Evolutionary conservation across 768 basidiomycete species (phyloP), one percentile per base, ranked within the genome.

Genomic region (Hortiboletus flavorubellus): DNA sequence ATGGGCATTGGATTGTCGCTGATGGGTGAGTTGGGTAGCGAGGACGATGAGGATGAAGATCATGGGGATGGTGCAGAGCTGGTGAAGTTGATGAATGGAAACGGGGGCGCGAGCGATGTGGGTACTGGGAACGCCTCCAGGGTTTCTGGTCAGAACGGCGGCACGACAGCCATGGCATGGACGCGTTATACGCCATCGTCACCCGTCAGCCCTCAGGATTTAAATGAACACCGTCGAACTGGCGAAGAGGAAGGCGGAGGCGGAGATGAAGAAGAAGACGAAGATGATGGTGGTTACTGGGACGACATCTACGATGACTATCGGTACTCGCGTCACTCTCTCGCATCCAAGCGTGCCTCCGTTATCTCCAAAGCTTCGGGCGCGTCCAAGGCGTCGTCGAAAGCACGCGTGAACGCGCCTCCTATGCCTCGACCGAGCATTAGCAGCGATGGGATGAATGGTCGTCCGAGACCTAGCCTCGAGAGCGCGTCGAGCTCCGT

Each of bases 241-340:
- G 46, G 33, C 34, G 55, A 65, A 46, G 59, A 53, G 21, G 46
- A 63, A 38, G 47, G 11, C 10, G 54, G 30, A 15, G 34, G 46
- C 14, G 67, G 35, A 33, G 49, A 59, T 23, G 62, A 47, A 11
- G 68, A 61, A 0, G 64, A 62, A 34, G 69, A 64, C 6, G 64
- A 63, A 15, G 71, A 68, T 31, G 72, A 72, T 33, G 70, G 69
- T 10, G 70, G 58, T 41, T 73, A 85, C 51, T 89, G 87, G 82
- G 88, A 89, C 50, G 86, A 89, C 59, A 89, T 91, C 48, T 91
- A 91, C 58, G 89, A 91, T 67, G 81, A 89, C 56, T 91, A 91
- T 65, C 78, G 86, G 23, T 89, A 89, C 59, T 87, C 87, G 18
- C 74, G 84, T 6, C 78, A 76, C 49, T 87, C 85, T 0, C 73